These are phyloP conservation scores for Mucor indicus DNA, from an alignment of 371 early-diverging fungal species.

Conservation along the genomic window DNA sequence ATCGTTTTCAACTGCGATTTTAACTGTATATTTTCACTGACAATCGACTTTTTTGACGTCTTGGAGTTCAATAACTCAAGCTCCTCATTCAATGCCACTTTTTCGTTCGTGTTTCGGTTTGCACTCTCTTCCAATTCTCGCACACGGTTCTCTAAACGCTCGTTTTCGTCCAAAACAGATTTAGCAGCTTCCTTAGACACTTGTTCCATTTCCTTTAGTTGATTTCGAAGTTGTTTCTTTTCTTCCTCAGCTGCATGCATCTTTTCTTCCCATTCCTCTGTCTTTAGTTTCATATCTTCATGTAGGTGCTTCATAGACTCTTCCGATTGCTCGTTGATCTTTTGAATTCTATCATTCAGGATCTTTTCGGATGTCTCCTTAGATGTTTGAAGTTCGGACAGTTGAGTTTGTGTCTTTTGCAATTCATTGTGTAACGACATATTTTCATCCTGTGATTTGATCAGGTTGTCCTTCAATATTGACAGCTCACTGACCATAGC, in stretches of 20 bases:
- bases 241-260: background rate
- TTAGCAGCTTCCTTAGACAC: conserved; percentile 6
- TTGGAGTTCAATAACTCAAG: background rate
- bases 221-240: conserved; percentile 4
- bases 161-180: conserved; percentile 10
- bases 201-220: conserved; percentile 3
- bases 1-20: conserved; percentile 3
- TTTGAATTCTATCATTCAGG: conserved; percentile 1
- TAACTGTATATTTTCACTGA: conserved; percentile 7
- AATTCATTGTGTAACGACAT: background rate
- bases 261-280: background rate
- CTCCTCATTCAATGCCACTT: conserved; percentile 1
- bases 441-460: conserved; percentile 4
- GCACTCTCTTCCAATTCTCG: background rate
- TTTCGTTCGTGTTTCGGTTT: background rate
- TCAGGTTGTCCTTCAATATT: background rate
- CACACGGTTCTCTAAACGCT: conserved; percentile 3
- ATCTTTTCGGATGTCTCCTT: conserved; percentile 4
- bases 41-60: background rate
- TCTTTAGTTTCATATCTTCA: background rate
- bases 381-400: conserved; percentile 1
- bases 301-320: conserved; percentile 2
- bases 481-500: background rate
- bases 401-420: background rate
- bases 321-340: conserved; percentile 4